Evolutionary conservation across 140 eudicot genomes (phyloP), one percentile per base, ranked within the genome.

Genomic region (Stevia rebaudiana): DNA sequence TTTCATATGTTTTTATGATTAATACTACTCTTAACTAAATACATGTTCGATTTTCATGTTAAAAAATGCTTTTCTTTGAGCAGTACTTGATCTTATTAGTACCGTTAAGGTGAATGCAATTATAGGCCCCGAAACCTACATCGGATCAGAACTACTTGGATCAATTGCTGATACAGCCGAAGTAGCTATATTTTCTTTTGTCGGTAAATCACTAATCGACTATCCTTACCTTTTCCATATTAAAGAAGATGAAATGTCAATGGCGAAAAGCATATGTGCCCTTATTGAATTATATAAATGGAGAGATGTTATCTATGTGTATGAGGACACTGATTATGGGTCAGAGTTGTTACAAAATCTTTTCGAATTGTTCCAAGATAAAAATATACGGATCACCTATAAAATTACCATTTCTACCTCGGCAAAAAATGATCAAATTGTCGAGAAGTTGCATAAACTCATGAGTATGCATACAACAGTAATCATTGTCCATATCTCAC

Each of bases 271-370:
- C 42, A 40, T 78, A 21, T 55, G 71, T 65, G 64, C 78, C 58
- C 54, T 82, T 21, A 8, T 79, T 1, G 56, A 78, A 37, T 44
- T 53, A 1, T 75, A 41, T 56, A 69, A 52, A 40, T 79, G 84
- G 84, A 75, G 73, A 41, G 51, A 61, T 0, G 63, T 68, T 17
- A 67, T 82, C 16, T 36, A 56, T 24, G 9, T 82, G 12, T 73
- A 62, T 21, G 88, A 78, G 61, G 82, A 82, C 31, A 68, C 70
- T 11, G 79, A 73, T 50, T 53, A 69, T n/a, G 86, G 79, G 8
- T 22, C 46, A 3, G 75, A 76, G 13, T 44, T 51, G 9, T 39
- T 70, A 36, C 69, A 51, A 39, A 6, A 55, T 57, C 13, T 80
- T 25, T 56, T 51, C 6, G 78, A 77, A 28, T 23, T 66, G 0